Evolutionary conservation across 768 basidiomycete genomes (phyloP).

Genomic region (Lactarius sp.): DNA sequence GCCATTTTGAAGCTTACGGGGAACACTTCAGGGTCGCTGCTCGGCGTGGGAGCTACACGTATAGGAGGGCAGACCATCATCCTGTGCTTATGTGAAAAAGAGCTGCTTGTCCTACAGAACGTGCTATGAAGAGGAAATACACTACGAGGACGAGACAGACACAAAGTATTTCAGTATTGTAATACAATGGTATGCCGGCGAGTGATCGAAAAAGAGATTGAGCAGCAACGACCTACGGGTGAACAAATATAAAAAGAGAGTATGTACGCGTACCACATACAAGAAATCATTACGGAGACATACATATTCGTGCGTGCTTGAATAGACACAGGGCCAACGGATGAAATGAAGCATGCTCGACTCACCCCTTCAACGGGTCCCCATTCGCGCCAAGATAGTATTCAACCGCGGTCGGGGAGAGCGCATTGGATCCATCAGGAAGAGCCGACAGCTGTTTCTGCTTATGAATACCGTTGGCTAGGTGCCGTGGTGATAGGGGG

Average conservation of each 20-base stretch:
- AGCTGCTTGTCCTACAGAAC: conserved; percentile 56
- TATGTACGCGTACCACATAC: conserved; percentile 20
- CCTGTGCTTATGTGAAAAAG: conserved; percentile 71
- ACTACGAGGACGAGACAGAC: conserved; percentile 18
- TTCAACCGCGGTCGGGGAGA: conserved; percentile 52
- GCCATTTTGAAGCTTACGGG: conserved; percentile 73
- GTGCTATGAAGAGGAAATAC: conserved; percentile 26
- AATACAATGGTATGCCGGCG: conserved; percentile 26
- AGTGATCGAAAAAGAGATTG: conserved; percentile 20
- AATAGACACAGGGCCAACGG: background rate
- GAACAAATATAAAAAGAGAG: conserved; percentile 23
- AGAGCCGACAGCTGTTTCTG: conserved; percentile 46
- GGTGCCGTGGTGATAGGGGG: conserved; percentile 42
- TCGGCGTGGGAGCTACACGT: conserved; percentile 64
- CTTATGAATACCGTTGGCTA: conserved; percentile 43
- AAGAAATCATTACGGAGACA: conserved; percentile 25
- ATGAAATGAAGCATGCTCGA: conserved; percentile 15
- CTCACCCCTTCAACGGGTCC: conserved; percentile 45
- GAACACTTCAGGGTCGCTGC: conserved; percentile 62
- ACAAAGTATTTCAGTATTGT: conserved; percentile 23
- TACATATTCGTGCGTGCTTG: conserved; percentile 21
- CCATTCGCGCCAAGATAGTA: conserved; percentile 64
- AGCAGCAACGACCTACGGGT: conserved; percentile 19
- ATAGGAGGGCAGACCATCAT: conserved; percentile 39
- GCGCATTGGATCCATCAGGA: conserved; percentile 51